phyloP scores from a whole-genome alignment of 2,329 filamentous ascomycete genomes.

The Fusarium annulatum region DNA sequence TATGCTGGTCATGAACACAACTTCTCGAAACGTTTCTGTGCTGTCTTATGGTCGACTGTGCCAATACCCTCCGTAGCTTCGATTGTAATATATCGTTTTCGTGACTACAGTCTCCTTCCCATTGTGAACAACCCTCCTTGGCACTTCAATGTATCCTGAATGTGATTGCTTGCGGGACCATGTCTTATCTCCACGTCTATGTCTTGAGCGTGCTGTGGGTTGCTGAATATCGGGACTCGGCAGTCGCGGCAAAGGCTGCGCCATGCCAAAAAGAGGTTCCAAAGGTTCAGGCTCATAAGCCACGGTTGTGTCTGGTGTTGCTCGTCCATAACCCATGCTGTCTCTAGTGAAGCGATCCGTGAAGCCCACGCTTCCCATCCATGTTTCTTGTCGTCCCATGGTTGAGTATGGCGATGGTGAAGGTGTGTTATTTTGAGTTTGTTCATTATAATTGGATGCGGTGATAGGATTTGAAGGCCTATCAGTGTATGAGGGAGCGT shows the following conservation, averaged over 20 bases:
- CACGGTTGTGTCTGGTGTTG: not conserved
- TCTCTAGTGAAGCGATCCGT: constrained; percentile 19
- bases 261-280: constrained; percentile 30
- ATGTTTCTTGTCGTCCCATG: not conserved
- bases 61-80: not conserved
- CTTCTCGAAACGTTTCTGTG: not conserved
- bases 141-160: not conserved
- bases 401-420: not conserved
- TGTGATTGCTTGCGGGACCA: not conserved
- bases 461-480: not conserved
- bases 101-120: not conserved
- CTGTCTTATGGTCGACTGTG: not conserved
- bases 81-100: not conserved
- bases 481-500: not conserved
- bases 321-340: constrained; percentile 12
- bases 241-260: not conserved
- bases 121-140: not conserved
- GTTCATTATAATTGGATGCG: accelerated
- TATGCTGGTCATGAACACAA: not conserved
- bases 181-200: not conserved
- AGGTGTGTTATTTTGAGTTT: not conserved
- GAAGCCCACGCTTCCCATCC: constrained; percentile 39
- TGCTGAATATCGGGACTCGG: not conserved
- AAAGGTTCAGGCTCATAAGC: constrained; percentile 26
- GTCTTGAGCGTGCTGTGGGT: not conserved